Percentiles rank a stretch among this genome's conserved stretches.
Conservation (phyloP, 805 yeast genomes). For the Lachancea meyersii region DNA sequence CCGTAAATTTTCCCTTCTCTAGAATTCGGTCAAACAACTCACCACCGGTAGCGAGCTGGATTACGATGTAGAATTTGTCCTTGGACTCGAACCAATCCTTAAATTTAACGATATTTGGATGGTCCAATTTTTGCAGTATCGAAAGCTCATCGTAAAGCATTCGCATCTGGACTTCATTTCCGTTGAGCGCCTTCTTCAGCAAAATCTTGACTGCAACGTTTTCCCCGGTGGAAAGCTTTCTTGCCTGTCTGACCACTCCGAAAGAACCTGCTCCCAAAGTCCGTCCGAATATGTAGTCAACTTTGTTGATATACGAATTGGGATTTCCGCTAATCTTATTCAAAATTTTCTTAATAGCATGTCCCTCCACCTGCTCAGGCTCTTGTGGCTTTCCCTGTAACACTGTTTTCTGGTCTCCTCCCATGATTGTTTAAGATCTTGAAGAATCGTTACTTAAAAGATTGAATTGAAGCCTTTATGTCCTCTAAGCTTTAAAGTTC, state of each 20-base stretch:
- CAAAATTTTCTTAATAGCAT: slow-evolving; percentile 35
- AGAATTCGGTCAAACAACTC: slow-evolving; percentile 87
- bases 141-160: slow-evolving; percentile 74
- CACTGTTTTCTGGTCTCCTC: not conserved
- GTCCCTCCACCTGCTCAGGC: slow-evolving; percentile 31
- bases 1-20: slow-evolving; percentile 77
- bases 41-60: slow-evolving; percentile 94
- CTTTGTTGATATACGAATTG: slow-evolving; percentile 56
- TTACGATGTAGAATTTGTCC: slow-evolving; percentile 88
- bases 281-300: slow-evolving; percentile 66
- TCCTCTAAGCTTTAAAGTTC: too few species aligned
- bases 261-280: slow-evolving; percentile 94
- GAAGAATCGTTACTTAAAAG: too few species aligned
- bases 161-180: slow-evolving; percentile 51
- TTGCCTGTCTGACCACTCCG: slow-evolving; percentile 84
- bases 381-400: slow-evolving; percentile 9
- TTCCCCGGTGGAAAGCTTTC: slow-evolving; percentile 44
- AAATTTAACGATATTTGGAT: slow-evolving; percentile 85
- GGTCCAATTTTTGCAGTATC: slow-evolving; percentile 59
- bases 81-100: slow-evolving; percentile 90
- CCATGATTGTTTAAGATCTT: not conserved
- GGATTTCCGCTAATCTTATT: slow-evolving; percentile 70
- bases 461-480: too few species aligned
- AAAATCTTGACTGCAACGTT: slow-evolving; percentile 89
- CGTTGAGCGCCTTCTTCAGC: slow-evolving; percentile 74